Evolutionary conservation across 805 yeast genomes (phyloP).

Genomic region (Candida namnaoensis): DNA sequence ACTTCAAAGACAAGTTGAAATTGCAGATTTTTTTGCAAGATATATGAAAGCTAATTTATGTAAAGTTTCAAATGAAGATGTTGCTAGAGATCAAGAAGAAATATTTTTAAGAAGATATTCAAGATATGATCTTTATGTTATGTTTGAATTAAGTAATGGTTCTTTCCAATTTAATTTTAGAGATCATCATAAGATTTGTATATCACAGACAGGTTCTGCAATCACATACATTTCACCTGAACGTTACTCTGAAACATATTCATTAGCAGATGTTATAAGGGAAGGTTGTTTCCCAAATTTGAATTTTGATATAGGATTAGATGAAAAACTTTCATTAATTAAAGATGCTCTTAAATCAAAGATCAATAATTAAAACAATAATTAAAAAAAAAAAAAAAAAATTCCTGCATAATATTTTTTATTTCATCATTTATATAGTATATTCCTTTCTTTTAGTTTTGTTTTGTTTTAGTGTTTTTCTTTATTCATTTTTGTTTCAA

Average conservation of each 20-base stretch:
- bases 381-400: too few species aligned
- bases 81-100: conserved; percentile 44
- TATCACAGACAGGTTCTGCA: conserved; percentile 67
- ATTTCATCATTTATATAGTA: too few species aligned
- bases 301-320: conserved; percentile 33
- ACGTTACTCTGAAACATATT: conserved; percentile 61
- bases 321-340: conserved; percentile 43
- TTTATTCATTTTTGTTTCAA: too few species aligned
- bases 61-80: conserved; percentile 61
- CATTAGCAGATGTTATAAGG: conserved; percentile 38
- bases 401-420: too few species aligned
- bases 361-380: conserved; percentile 4
- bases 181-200: conserved; percentile 85
- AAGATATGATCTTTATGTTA: conserved; percentile 69
- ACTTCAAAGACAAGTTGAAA: conserved; percentile 66
- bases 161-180: conserved; percentile 90
- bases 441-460: too few species aligned
- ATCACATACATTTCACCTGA: conserved; percentile 78
- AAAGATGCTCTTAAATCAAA: conserved; percentile 53
- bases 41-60: conserved; percentile 90
- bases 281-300: conserved; percentile 38
- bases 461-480: too few species aligned
- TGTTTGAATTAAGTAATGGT: conserved; percentile 92
- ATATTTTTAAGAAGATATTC: conserved; percentile 78
- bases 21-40: conserved; percentile 79